Evolutionary conservation across 2,329 filamentous ascomycete species (phyloP).

Genomic region (Akanthomyces lecanii): DNA sequence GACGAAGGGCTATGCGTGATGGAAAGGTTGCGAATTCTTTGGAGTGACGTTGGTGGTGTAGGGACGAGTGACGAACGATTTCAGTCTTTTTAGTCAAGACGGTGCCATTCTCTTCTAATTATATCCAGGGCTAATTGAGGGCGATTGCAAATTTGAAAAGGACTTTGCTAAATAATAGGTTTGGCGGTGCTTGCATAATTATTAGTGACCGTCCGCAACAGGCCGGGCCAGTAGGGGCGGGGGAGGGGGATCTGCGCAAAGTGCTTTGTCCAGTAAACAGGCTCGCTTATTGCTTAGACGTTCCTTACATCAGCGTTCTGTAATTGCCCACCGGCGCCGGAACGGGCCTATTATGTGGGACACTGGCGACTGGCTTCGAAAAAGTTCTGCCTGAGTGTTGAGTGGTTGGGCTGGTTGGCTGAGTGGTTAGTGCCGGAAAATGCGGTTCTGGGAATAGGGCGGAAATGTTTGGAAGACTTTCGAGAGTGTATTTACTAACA

Average conservation of each 20-base stretch:
- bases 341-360: neutral
- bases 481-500: neutral
- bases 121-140: neutral
- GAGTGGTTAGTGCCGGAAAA: neutral
- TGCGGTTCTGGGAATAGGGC: neutral
- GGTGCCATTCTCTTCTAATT: neutral
- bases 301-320: constrained; percentile 6
- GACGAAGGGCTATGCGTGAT: neutral
- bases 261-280: neutral
- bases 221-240: neutral
- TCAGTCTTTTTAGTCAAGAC: neutral
- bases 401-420: neutral
- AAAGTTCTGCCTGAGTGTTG: neutral
- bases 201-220: neutral
- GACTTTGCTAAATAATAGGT: neutral
- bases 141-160: neutral
- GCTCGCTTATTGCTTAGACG: neutral
- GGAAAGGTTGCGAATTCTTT: constrained; percentile 11
- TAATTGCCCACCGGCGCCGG: neutral
- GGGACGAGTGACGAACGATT: neutral
- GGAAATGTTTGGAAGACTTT: constrained; percentile 8
- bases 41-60: neutral
- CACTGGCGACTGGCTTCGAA: neutral
- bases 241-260: neutral
- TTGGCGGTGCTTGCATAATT: constrained; percentile 5